Conservation (phyloP, 108 stramenopile genomes). For the Schizochytrium sp. region DNA sequence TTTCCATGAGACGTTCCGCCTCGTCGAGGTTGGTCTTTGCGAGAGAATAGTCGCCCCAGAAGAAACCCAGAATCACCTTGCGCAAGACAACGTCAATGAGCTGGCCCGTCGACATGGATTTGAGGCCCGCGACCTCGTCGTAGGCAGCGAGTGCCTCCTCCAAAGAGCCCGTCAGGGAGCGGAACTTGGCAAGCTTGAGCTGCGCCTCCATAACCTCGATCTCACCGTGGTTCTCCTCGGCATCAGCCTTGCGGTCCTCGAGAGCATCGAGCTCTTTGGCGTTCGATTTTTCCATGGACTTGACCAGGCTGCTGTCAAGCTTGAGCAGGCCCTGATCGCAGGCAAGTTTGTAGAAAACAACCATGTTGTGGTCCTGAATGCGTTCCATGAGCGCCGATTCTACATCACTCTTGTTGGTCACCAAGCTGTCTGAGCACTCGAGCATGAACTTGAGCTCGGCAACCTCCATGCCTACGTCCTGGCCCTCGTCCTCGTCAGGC, state of each 20-base stretch:
- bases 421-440: background rate
- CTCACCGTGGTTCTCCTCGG: conserved; percentile 84
- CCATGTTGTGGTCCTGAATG: background rate
- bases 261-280: background rate
- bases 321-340: background rate
- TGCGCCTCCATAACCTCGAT: conserved; percentile 91
- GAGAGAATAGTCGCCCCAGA: conserved; percentile 60
- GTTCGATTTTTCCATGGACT: conserved; percentile 23
- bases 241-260: conserved; percentile 43
- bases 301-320: conserved; percentile 13
- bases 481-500: background rate
- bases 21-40: conserved; percentile 48
- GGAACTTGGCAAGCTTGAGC: conserved; percentile 70
- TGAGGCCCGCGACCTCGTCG: conserved; percentile 63
- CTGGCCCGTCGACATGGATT: conserved; percentile 85
- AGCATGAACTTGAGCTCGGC: background rate
- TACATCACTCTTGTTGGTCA: background rate
- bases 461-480: background rate
- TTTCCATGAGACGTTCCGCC: conserved; percentile 47
- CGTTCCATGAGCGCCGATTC: background rate
- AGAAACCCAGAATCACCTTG: conserved; percentile 69
- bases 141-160: conserved; percentile 71
- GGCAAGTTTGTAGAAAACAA: background rate
- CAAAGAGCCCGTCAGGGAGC: conserved; percentile 15
- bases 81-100: conserved; percentile 89